These are phyloP conservation scores for Globisporangium heterothallicum DNA, from an alignment of 352 stramenopile species.

Conservation along the genomic window DNA sequence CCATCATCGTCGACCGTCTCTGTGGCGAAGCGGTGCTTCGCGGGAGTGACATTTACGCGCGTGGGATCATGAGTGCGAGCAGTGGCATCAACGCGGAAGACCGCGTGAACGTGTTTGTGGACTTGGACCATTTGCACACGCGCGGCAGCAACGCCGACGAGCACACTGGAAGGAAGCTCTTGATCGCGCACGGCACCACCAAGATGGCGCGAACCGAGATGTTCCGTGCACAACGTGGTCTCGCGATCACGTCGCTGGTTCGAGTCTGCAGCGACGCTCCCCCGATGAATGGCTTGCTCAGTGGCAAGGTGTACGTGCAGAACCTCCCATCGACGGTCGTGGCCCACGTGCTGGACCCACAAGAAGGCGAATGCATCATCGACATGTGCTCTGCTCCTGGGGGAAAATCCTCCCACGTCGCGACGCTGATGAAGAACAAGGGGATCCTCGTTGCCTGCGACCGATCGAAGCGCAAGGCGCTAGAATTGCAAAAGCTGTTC, in stretches of 20 bases:
- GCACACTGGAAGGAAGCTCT: slow-evolving; percentile 75
- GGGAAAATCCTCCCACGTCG: slow-evolving; percentile 92
- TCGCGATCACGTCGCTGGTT: slow-evolving; percentile 59
- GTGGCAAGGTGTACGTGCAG: slow-evolving; percentile 87
- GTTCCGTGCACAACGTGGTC: slow-evolving; percentile 57
- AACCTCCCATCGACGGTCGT: slow-evolving; percentile 92
- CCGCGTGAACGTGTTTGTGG: slow-evolving; percentile 81
- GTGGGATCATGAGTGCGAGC: slow-evolving; percentile 89
- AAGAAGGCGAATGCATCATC: slow-evolving; percentile 82
- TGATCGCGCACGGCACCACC: slow-evolving; percentile 68
- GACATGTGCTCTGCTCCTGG: slow-evolving; percentile 94
- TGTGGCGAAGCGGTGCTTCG: slow-evolving; percentile 92
- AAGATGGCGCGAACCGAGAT: slow-evolving; percentile 77
- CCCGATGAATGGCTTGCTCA: slow-evolving; percentile 84
- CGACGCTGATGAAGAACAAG: slow-evolving; percentile 88
- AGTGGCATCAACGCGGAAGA: slow-evolving; percentile 72
- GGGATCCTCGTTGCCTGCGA: slow-evolving; percentile 86
- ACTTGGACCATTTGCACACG: slow-evolving; percentile 77
- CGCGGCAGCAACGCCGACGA: slow-evolving; percentile 58
- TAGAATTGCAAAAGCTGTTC: slow-evolving; percentile 79
- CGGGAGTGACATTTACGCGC: slow-evolving; percentile 91
- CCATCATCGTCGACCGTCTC: slow-evolving; percentile 86
- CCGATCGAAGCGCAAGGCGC: slow-evolving; percentile 86
- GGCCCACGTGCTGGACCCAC: slow-evolving; percentile 82
- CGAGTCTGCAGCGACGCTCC: slow-evolving; percentile 80